Evolutionary conservation across 306 rosid genomes (phyloP).

Genomic region (Vigna nakashimae): DNA sequence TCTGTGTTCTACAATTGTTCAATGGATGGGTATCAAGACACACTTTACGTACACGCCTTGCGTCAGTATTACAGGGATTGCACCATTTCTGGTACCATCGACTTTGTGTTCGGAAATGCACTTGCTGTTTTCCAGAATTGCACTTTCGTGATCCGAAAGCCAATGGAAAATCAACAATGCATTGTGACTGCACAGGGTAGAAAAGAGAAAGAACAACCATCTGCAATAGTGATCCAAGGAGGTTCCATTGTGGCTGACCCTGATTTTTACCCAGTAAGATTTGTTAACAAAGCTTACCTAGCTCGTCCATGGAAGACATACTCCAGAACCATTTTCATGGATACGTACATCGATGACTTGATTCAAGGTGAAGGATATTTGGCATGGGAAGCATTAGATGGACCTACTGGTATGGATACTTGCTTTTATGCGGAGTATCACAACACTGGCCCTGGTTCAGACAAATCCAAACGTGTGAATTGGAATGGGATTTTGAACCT

Average conservation of each 20-base stretch:
- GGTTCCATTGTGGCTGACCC: not conserved
- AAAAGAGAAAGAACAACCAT: not conserved
- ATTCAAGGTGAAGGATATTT: not conserved
- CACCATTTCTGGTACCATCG: not conserved
- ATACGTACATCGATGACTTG: not conserved
- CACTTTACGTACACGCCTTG: slow-evolving; percentile 49
- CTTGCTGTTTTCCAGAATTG: not conserved
- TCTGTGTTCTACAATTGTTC: slow-evolving; percentile 63
- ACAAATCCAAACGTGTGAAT: not conserved
- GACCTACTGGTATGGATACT: not conserved
- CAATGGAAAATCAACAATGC: not conserved
- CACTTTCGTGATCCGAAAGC: not conserved
- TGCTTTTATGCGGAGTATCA: not conserved
- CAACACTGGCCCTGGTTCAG: not conserved
- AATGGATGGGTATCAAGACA: slow-evolving; percentile 73
- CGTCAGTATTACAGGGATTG: not conserved
- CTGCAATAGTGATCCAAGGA: not conserved
- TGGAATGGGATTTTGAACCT: too few relatives aligned
- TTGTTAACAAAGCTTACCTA: not conserved
- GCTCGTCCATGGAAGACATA: not conserved
- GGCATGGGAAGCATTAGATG: not conserved
- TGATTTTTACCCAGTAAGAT: not conserved
- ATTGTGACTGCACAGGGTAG: not conserved
- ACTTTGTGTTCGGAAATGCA: not conserved
- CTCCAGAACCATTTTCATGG: not conserved